phyloP scores from a whole-genome alignment of 208 protist genomes.

The Trypanosoma brucei region DNA sequence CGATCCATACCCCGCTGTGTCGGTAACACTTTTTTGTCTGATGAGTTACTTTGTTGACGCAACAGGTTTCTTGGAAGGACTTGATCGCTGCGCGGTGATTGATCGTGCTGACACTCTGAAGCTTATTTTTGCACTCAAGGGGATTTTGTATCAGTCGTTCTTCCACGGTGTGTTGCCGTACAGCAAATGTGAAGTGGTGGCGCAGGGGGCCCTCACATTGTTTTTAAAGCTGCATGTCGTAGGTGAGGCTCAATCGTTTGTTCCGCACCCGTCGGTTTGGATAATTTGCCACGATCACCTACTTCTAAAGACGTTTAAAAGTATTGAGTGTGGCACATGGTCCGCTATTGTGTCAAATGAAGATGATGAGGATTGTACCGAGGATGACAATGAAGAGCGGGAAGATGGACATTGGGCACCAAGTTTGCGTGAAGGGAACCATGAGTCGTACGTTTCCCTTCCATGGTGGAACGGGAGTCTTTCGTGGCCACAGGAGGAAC shows the following conservation, averaged over 20 bases:
- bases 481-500: constrained; percentile 39
- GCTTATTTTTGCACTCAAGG: constrained; percentile 74
- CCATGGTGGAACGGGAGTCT: constrained; percentile 15
- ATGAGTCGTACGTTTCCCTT: not conserved
- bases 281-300: constrained; percentile 29
- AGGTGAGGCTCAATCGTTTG: constrained; percentile 59
- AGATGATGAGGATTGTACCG: not conserved
- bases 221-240: constrained; percentile 66
- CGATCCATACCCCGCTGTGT: constrained; percentile 66
- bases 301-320: constrained; percentile 19
- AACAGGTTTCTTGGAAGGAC: constrained; percentile 54
- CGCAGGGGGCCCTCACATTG: constrained; percentile 51
- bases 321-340: constrained; percentile 35
- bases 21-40: constrained; percentile 69
- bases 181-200: constrained; percentile 66
- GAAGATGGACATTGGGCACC: constrained; percentile 9
- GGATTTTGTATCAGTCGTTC: constrained; percentile 66
- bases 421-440: not conserved
- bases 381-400: constrained; percentile 6
- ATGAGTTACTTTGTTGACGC: constrained; percentile 73
- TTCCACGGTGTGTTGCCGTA: constrained; percentile 65
- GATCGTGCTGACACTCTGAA: constrained; percentile 33
- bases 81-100: constrained; percentile 40
- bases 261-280: constrained; percentile 47
- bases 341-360: constrained; percentile 10